Conservation (phyloP, 2,329 filamentous ascomycete genomes). For the Colletotrichum spinosum region DNA sequence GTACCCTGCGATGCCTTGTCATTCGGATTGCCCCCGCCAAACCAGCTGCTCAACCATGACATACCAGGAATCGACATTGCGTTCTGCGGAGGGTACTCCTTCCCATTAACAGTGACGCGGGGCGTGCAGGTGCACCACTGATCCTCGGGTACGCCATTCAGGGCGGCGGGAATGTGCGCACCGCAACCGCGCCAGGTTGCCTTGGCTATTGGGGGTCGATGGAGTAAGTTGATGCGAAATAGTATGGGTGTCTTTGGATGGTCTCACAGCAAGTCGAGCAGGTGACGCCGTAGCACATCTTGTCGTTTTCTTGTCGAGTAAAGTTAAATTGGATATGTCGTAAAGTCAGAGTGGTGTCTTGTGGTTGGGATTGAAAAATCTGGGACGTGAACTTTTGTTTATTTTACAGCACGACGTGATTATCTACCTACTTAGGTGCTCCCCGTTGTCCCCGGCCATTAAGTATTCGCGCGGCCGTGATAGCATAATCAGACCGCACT, state of each 20-base stretch:
- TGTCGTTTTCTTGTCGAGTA: not conserved
- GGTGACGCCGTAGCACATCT: slow-evolving; percentile 55
- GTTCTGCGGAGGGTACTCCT: slow-evolving; percentile 58
- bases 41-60: slow-evolving; percentile 47
- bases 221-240: not conserved
- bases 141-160: slow-evolving; percentile 55
- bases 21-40: slow-evolving; percentile 28
- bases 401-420: too few species aligned
- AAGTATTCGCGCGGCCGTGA: slow-evolving; percentile 33
- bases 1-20: slow-evolving; percentile 34
- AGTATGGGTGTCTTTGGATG: not conserved
- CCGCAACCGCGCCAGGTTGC: slow-evolving; percentile 64
- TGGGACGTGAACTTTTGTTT: too few species aligned
- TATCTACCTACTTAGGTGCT: too few species aligned
- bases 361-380: too few species aligned
- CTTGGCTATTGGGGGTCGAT: slow-evolving; percentile 50
- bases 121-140: slow-evolving; percentile 62
- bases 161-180: slow-evolving; percentile 57
- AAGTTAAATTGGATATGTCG: too few species aligned
- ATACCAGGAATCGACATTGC: slow-evolving; percentile 52
- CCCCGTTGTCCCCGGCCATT: not conserved
- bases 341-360: too few species aligned
- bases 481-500: slow-evolving; percentile 8
- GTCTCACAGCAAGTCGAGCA: slow-evolving; percentile 56
- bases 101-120: slow-evolving; percentile 55